Conservation (phyloP, 176 grass and related monocot species). For the Poa annua region DNA sequence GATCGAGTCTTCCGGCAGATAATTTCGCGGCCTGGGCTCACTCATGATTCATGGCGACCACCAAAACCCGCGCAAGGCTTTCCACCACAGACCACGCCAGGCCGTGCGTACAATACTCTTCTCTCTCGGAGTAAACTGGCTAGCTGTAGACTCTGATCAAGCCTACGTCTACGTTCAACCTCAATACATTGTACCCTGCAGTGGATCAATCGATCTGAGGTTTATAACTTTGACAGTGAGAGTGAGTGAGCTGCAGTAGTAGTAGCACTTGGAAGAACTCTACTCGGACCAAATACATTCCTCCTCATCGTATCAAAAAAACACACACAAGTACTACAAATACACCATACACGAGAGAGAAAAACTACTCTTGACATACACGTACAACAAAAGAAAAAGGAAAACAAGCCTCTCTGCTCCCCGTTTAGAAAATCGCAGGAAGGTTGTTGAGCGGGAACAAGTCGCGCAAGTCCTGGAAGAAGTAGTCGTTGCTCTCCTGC, state of each 20-base stretch:
- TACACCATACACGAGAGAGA: not conserved
- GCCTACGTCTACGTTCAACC: too few relatives aligned
- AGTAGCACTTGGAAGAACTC: slow-evolving; percentile 34
- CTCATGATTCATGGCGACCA: slow-evolving; percentile 37
- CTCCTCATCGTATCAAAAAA: slow-evolving; percentile 19
- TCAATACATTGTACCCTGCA: too few relatives aligned
- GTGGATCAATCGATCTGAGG: too few relatives aligned
- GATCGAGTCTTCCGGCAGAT: not conserved
- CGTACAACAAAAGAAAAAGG: not conserved
- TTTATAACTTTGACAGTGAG: too few relatives aligned
- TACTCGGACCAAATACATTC: slow-evolving; percentile 42
- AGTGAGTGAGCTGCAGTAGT: not conserved
- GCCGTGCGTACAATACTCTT: too few relatives aligned
- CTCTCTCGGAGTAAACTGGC: too few relatives aligned
- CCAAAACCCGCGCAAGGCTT: slow-evolving; percentile 32
- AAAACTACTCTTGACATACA: not conserved
- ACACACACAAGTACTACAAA: not conserved
- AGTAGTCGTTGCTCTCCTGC: slow-evolving; percentile 78
- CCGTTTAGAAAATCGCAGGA: slow-evolving; percentile 76
- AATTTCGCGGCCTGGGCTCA: slow-evolving; percentile 40
- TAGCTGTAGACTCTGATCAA: too few relatives aligned
- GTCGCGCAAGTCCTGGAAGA: slow-evolving; percentile 93
- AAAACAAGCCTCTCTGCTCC: too few relatives aligned
- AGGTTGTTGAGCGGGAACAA: slow-evolving; percentile 83
- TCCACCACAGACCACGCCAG: too few relatives aligned